These are phyloP conservation scores for Solanum appendiculatum DNA, from an alignment of 257 asterid species.

Conservation along the genomic window DNA sequence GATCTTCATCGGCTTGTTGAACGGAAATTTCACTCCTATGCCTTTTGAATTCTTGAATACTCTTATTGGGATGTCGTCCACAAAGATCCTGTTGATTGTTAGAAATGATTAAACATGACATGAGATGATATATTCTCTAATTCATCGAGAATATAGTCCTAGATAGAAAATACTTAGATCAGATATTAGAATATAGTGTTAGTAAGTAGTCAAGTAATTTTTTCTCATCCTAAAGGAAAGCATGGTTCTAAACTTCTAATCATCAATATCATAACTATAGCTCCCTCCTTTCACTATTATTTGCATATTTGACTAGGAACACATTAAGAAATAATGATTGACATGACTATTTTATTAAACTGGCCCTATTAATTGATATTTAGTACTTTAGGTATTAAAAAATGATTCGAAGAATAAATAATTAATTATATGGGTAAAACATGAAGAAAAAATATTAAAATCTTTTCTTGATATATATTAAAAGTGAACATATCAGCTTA, in stretches of 20 bases:
- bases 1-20: conserved; percentile 32
- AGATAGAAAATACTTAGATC: not conserved
- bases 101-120: not conserved
- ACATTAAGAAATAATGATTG: not conserved
- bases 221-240: too few species aligned
- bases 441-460: too few species aligned
- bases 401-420: not conserved
- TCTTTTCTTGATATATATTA: too few species aligned
- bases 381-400: too few species aligned
- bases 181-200: not conserved
- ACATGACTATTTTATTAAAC: too few species aligned
- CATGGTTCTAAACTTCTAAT: too few species aligned
- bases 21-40: conserved; percentile 22
- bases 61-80: conserved; percentile 23
- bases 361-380: not conserved
- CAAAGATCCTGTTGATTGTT: conserved; percentile 17
- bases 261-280: not conserved
- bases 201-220: too few species aligned
- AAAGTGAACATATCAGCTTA: not conserved
- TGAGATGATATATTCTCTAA: not conserved
- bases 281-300: not conserved
- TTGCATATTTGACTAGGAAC: not conserved
- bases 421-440: too few species aligned
- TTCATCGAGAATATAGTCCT: not conserved
- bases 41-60: conserved; percentile 25